phyloP scores from a whole-genome alignment of 2,329 filamentous ascomycete species.

The Volutella citrinella region DNA sequence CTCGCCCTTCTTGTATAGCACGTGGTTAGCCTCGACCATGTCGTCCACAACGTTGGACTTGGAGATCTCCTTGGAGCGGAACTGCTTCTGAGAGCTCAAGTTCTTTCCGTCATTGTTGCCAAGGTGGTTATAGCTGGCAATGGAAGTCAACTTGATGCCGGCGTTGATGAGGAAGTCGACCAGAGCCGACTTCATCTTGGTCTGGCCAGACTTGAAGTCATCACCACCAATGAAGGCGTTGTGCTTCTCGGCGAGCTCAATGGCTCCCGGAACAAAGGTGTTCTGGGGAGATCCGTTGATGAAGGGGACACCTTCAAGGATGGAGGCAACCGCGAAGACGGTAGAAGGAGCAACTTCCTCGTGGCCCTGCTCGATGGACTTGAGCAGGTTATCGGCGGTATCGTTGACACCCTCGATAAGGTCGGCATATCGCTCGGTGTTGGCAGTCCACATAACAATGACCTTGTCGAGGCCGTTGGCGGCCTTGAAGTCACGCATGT shows the following conservation, averaged over 20 bases:
- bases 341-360: slow-evolving; percentile 93
- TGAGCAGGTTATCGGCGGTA: slow-evolving; percentile 89
- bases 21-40: slow-evolving; percentile 94
- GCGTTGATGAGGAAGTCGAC: slow-evolving; percentile 98
- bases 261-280: slow-evolving; percentile 92
- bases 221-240: slow-evolving; percentile 92
- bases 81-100: slow-evolving; percentile 94
- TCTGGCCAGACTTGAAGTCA: slow-evolving; percentile 99
- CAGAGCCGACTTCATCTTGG: slow-evolving; percentile 99
- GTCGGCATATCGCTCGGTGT: slow-evolving; percentile 95
- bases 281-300: slow-evolving; percentile 99
- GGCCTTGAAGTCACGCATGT: slow-evolving; percentile 93
- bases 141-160: slow-evolving; percentile 97
- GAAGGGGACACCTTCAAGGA: slow-evolving; percentile 86
- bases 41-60: slow-evolving; percentile 99
- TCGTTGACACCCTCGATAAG: slow-evolving; percentile 88
- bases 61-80: slow-evolving; percentile 99
- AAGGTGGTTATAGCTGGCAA: slow-evolving; percentile 98
- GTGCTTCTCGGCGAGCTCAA: slow-evolving; percentile 84
- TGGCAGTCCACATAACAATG: slow-evolving; percentile 97
- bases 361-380: slow-evolving; percentile 82
- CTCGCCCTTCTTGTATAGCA: slow-evolving; percentile 88
- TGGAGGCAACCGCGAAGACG: slow-evolving; percentile 91
- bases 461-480: slow-evolving; percentile 86
- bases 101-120: slow-evolving; percentile 99